Evolutionary conservation across 2,329 filamentous ascomycete species (phyloP).

Genomic region (Penicillium hesseltinei): DNA sequence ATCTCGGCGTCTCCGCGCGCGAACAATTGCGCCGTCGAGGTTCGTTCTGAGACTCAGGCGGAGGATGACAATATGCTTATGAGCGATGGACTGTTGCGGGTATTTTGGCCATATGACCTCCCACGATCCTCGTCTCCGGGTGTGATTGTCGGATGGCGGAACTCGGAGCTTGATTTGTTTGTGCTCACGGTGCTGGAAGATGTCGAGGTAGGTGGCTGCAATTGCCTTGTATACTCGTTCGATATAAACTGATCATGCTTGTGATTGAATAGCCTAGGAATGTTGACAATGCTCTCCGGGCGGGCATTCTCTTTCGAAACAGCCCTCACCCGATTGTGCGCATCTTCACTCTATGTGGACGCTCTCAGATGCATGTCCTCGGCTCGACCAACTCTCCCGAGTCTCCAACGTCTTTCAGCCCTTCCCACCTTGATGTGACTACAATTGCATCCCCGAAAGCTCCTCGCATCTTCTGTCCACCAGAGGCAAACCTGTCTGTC

Average conservation of each 20-base stretch:
- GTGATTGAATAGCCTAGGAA: conserved; percentile 59
- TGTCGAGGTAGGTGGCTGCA: conserved; percentile 67
- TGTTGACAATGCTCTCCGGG: conserved; percentile 83
- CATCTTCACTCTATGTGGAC: conserved; percentile 81
- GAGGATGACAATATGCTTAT: conserved; percentile 62
- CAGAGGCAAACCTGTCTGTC: conserved; percentile 65
- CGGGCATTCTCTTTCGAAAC: conserved; percentile 78
- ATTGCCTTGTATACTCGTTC: neutral
- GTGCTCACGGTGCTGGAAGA: conserved; percentile 87
- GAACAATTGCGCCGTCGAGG: conserved; percentile 93
- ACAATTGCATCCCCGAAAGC: conserved; percentile 51
- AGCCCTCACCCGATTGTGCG: conserved; percentile 75
- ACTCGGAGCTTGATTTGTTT: conserved; percentile 85
- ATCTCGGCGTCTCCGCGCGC: conserved; percentile 83
- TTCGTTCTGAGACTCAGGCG: conserved; percentile 68
- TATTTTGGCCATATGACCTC: conserved; percentile 96
- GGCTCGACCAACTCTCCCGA: conserved; percentile 70
- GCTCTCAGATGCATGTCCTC: conserved; percentile 77
- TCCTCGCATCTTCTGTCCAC: conserved; percentile 71
- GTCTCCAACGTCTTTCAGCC: conserved; percentile 56
- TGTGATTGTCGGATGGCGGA: conserved; percentile 92
- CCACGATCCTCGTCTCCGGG: conserved; percentile 69
- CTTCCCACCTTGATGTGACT: conserved; percentile 67
- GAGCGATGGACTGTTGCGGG: conserved; percentile 85
- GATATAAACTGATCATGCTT: conserved; percentile 4